Evolutionary conservation across 1,284 basidiomycete species (phyloP).

Genomic region (Schizopora paradoxa): DNA sequence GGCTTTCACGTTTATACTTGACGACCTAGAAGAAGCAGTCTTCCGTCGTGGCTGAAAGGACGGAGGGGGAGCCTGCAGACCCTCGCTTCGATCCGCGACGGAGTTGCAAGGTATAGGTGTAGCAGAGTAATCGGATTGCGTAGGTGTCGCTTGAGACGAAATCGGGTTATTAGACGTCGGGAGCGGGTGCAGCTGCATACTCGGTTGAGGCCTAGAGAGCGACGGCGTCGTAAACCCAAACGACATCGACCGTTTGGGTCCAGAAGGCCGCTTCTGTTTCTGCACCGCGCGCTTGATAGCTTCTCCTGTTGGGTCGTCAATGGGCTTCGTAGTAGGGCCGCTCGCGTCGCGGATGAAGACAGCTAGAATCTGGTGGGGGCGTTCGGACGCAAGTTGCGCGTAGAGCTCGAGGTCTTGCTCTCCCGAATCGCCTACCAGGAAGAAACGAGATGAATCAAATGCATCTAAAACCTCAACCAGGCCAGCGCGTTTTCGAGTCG

Average conservation of each 20-base stretch:
- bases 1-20: no score
- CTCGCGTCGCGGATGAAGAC: constrained; percentile 78
- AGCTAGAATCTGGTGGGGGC: constrained; percentile 60
- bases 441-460: constrained; percentile 70
- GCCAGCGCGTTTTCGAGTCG: constrained; percentile 74
- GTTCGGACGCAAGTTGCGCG: constrained; percentile 60
- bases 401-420: constrained; percentile 90
- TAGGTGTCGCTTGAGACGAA: background rate
- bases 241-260: constrained; percentile 18
- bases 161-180: background rate
- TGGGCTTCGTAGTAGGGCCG: constrained; percentile 24
- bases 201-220: no score
- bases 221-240: constrained; percentile 13
- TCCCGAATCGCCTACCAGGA: constrained; percentile 83
- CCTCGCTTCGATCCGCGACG: no score
- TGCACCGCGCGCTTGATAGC: constrained; percentile 24
- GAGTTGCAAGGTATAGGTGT: background rate
- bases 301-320: constrained; percentile 57
- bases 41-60: no score
- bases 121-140: background rate
- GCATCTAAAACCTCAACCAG: constrained; percentile 73
- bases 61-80: no score
- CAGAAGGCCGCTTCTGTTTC: constrained; percentile 20
- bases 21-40: no score
- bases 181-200: no score